phyloP scores from a whole-genome alignment of 257 asterid species.

The Mitragyna speciosa region DNA sequence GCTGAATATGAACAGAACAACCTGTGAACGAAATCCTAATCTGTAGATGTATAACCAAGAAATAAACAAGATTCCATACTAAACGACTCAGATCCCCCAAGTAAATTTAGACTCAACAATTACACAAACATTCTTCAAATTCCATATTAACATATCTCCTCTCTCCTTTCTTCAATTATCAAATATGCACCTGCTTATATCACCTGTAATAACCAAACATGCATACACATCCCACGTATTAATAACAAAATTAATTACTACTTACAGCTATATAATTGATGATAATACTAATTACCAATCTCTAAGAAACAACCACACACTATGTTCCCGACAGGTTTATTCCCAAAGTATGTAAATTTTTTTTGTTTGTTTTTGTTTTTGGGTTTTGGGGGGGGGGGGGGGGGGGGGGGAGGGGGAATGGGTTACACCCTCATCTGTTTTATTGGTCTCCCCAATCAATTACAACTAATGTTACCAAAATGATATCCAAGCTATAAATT shows the following conservation, averaged over 20 bases:
- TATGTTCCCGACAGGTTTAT: neutral
- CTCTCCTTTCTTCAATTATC: neutral
- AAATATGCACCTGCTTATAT: neutral
- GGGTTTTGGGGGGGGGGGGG: no score
- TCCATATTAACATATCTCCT: neutral
- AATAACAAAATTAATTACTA: neutral
- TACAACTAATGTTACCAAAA: neutral
- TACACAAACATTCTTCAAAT: neutral
- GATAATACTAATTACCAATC: neutral
- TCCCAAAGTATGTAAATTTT: neutral
- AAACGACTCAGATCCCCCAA: neutral
- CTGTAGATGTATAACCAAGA: neutral
- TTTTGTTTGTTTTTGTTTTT: no score
- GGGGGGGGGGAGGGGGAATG: no score
- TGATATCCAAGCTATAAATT: neutral
- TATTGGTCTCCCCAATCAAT: neutral
- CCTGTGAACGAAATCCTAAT: neutral
- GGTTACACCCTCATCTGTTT: neutral
- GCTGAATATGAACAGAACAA: neutral
- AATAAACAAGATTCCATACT: neutral
- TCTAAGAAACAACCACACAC: neutral
- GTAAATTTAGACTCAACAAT: neutral
- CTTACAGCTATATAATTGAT: slow-evolving; percentile 1
- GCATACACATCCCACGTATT: neutral
- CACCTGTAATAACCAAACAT: neutral